Evolutionary conservation across 2,329 filamentous ascomycete species (phyloP), one percentile per base, ranked within the genome.

Genomic region (Tolypocladium tropicale): DNA sequence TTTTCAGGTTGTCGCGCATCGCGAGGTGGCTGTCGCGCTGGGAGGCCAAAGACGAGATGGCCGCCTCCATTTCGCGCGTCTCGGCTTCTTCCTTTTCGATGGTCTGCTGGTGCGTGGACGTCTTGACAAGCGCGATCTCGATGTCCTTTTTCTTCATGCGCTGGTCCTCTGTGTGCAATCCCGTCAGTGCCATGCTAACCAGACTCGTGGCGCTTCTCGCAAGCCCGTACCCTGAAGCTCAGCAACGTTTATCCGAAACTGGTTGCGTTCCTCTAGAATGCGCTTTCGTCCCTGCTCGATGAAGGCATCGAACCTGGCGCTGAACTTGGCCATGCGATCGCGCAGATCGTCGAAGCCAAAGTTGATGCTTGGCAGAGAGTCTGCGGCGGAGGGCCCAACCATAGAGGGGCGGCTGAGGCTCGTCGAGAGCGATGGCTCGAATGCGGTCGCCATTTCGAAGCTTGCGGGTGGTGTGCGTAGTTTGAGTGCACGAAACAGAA

Each of bases 261-360:
- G 87, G 67, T 96, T 97, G 67, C 91, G 84, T 76, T 97, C 92
- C 66, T 96, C 91, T 9, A 97, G 72, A 0, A 97, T 90, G 54
- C 89, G 84, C 72, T 95, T 95, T 53, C 93, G 82, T 0, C 92
- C 91, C 61, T 89, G 85, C 67, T 96, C 93, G 60, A 99, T 96
- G 64, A 96, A 97, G 0, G 86, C 85, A 68, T 99, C 94, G 65
- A 99, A 99, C 64, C 84, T 88, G 10, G 84, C 81, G 0, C 89
- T 96, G 70, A 99, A 99, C 60, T 89, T 90, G 55, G 86, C 82
- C 94, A 99, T 97, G 73, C 91, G 89, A 66, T 93, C 90, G 73
- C 93, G 92, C 68, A 99, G 75, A 63, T 96, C 90, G 65, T 97
- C 92, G 71, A 97, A 97, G 57, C 91, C 91, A 71, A 99, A 97